Conservation (phyloP, 2,329 filamentous ascomycete species). For the Ophiostoma ips region DNA sequence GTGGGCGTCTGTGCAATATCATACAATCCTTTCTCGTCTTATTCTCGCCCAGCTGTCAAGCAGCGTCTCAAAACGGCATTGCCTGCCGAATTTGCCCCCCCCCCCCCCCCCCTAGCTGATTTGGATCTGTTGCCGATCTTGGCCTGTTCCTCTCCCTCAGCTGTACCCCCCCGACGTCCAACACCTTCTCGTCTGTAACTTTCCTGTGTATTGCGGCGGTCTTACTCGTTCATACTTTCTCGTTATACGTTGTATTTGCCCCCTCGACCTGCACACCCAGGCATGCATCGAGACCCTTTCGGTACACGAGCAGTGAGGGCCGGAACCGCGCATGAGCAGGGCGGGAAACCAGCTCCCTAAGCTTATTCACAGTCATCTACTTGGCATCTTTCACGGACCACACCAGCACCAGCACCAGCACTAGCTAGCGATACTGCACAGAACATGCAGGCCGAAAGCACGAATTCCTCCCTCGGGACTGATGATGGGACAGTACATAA, state of each 20-base stretch:
- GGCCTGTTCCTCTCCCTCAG: neutral
- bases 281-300: constrained; percentile 3
- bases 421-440: neutral
- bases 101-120: too few relatives aligned
- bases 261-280: neutral
- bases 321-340: neutral
- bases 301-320: neutral
- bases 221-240: neutral
- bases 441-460: neutral
- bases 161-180: too few relatives aligned
- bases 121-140: neutral
- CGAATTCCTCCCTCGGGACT: neutral
- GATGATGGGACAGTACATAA: neutral
- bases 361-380: too few relatives aligned
- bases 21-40: too few relatives aligned
- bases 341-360: neutral
- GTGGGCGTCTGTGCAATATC: too few relatives aligned
- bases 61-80: too few relatives aligned
- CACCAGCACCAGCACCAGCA: neutral
- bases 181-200: neutral
- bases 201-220: neutral
- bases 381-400: too few relatives aligned
- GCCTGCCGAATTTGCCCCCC: too few relatives aligned
- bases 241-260: neutral
- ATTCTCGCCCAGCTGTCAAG: too few relatives aligned